phyloP scores from a whole-genome alignment of 2,329 filamentous ascomycete species.

The Corinectria fuckeliana region DNA sequence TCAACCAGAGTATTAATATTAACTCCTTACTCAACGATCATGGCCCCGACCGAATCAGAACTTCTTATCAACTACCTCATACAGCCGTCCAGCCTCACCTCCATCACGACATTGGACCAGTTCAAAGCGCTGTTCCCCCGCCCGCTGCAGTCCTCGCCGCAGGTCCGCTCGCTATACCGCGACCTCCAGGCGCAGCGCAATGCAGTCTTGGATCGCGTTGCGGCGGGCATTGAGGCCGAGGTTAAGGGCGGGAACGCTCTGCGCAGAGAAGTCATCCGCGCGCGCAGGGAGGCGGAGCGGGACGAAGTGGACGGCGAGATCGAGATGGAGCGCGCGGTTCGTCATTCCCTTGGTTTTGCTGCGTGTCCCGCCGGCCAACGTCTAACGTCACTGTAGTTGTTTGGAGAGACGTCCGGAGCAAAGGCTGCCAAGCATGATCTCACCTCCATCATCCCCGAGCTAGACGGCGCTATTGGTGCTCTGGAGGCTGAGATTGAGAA shows the following conservation, averaged over 20 bases:
- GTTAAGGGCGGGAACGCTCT: slow-evolving; percentile 65
- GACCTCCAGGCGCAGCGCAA: slow-evolving; percentile 80
- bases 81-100: slow-evolving; percentile 74
- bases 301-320: slow-evolving; percentile 67
- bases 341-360: slow-evolving; percentile 24
- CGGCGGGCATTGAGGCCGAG: slow-evolving; percentile 70
- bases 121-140: slow-evolving; percentile 81
- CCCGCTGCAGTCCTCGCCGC: slow-evolving; percentile 67
- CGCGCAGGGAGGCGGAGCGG: slow-evolving; percentile 58
- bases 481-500: slow-evolving; percentile 72
- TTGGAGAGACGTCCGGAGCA: slow-evolving; percentile 56
- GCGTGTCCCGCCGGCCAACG: not conserved
- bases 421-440: slow-evolving; percentile 64
- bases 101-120: slow-evolving; percentile 74
- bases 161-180: slow-evolving; percentile 75
- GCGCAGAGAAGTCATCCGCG: slow-evolving; percentile 62
- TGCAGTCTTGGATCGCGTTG: slow-evolving; percentile 70
- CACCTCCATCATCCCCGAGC: slow-evolving; percentile 68
- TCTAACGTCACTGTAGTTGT: slow-evolving; percentile 55
- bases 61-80: slow-evolving; percentile 83
- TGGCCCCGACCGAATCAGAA: slow-evolving; percentile 76
- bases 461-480: slow-evolving; percentile 69
- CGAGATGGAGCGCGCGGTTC: slow-evolving; percentile 65
- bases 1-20: not conserved
- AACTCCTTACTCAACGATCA: slow-evolving; percentile 44